A percentile compares a stretch with the other conserved stretches of the same genome.
phyloP scores from a whole-genome alignment of 2,329 filamentous ascomycete species.

The Epichloe sylvatica region DNA sequence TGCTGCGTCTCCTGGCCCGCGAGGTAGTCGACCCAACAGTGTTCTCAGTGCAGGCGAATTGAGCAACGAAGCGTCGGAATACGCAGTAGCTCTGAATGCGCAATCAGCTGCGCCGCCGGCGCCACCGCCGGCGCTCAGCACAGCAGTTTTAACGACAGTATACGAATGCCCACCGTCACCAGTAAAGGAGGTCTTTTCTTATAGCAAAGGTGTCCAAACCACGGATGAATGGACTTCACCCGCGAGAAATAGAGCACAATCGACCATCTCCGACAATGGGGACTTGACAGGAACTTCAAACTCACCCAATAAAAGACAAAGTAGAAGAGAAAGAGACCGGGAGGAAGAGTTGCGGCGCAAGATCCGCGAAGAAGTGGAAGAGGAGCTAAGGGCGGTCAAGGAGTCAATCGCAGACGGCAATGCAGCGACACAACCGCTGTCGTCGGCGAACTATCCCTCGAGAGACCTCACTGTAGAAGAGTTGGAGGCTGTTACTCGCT shows the following conservation, averaged over 20 bases:
- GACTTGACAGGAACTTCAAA: conserved; percentile 39
- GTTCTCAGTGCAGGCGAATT: conserved; percentile 70
- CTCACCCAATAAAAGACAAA: conserved; percentile 58
- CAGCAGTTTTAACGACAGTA: conserved; percentile 59
- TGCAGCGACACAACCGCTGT: conserved; percentile 11
- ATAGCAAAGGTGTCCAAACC: conserved; percentile 94
- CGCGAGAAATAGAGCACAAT: conserved; percentile 30
- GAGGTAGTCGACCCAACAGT: conserved; percentile 71
- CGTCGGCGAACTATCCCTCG: conserved; percentile 52
- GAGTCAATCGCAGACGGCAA: conserved; percentile 38
- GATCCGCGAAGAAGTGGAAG: conserved; percentile 78
- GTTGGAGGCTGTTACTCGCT: conserved; percentile 76
- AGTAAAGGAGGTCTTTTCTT: conserved; percentile 76
- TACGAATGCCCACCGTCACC: conserved; percentile 68
- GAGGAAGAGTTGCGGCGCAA: conserved; percentile 83
- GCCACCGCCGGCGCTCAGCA: conserved; percentile 43
- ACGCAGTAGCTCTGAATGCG: conserved; percentile 32
- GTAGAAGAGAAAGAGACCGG: conserved; percentile 62
- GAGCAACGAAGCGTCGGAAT: conserved; percentile 59
- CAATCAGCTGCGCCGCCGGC: conserved; percentile 15
- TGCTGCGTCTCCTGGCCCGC: conserved; percentile 49
- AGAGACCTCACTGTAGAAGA: conserved; percentile 74
- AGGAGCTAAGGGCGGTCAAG: conserved; percentile 67
- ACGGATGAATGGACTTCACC: conserved; percentile 56
- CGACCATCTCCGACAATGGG: conserved; percentile 44